Conservation (phyloP, 306 rosid genomes). For the Glycyrrhiza uralensis region DNA sequence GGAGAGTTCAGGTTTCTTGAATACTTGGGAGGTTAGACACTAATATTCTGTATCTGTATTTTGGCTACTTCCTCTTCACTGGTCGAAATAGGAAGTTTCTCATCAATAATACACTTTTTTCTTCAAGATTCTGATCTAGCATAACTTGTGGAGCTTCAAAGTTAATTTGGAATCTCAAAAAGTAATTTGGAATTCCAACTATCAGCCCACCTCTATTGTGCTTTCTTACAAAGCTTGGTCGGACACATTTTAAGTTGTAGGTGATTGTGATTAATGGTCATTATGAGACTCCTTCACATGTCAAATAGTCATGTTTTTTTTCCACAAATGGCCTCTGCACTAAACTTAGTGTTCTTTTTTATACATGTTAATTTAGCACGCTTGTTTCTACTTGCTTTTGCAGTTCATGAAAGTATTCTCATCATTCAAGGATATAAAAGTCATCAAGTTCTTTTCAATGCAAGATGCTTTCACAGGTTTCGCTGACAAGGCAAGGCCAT, state of each 20-base stretch:
- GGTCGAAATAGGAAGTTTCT: neutral
- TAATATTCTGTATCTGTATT: neutral
- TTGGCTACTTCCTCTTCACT: neutral
- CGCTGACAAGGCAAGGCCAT: conserved; percentile 54
- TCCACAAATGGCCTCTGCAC: neutral
- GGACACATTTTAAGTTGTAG: neutral
- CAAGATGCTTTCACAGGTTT: conserved; percentile 81
- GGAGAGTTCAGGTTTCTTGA: neutral
- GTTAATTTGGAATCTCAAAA: neutral
- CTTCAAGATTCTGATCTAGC: neutral
- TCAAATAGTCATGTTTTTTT: neutral
- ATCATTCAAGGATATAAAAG: conserved; percentile 83
- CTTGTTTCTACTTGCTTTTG: conserved; percentile 21
- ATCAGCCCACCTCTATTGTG: neutral
- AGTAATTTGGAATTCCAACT: neutral
- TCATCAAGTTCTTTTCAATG: conserved; percentile 78
- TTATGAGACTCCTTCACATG: neutral
- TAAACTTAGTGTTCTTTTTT: neutral
- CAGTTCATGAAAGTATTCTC: conserved; percentile 73
- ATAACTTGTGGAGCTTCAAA: neutral
- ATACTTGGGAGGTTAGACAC: neutral
- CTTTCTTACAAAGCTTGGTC: neutral
- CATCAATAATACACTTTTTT: neutral
- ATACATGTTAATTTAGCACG: neutral
- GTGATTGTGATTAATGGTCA: neutral